Evolutionary conservation across 306 rosid species (phyloP).

Genomic region (Casuarina glauca): DNA sequence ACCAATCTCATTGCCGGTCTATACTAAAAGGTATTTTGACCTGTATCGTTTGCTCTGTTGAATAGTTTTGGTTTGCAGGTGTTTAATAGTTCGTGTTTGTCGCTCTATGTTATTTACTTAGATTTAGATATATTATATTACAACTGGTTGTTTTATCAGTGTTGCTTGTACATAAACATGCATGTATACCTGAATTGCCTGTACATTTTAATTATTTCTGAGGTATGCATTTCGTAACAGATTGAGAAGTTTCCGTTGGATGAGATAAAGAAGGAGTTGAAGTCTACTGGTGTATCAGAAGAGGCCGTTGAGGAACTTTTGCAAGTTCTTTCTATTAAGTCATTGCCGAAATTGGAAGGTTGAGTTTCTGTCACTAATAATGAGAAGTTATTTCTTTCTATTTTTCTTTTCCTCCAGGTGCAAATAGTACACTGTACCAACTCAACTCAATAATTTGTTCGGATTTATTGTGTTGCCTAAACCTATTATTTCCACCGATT

Average conservation of each 20-base stretch:
- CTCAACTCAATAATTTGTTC: neutral
- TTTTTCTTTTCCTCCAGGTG: neutral
- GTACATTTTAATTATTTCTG: neutral
- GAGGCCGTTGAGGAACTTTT: conserved; percentile 76
- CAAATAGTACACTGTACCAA: neutral
- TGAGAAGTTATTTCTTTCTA: neutral
- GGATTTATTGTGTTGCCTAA: neutral
- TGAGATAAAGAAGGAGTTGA: conserved; percentile 75
- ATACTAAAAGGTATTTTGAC: neutral
- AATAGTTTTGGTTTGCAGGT: conserved; percentile 13
- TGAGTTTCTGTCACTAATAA: conserved; percentile 3
- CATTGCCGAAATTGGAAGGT: conserved; percentile 91
- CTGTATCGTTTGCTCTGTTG: neutral
- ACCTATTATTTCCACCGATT: neutral
- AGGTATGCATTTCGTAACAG: conserved; percentile 37
- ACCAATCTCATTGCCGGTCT: neutral
- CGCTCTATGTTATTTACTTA: conserved; percentile 7
- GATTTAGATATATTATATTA: conserved; percentile 16
- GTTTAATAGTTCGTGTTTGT: conserved; percentile 11
- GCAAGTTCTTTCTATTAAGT: conserved; percentile 90
- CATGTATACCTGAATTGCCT: neutral
- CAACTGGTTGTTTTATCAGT: conserved; percentile 1
- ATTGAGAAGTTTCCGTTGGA: conserved; percentile 82
- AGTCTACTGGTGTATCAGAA: conserved; percentile 62
- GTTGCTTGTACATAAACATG: conserved; percentile 13